Percentiles rank a stretch among this genome's conserved stretches.
Conservation (phyloP, 768 basidiomycete species). For the Rubroboletus satanas region DNA sequence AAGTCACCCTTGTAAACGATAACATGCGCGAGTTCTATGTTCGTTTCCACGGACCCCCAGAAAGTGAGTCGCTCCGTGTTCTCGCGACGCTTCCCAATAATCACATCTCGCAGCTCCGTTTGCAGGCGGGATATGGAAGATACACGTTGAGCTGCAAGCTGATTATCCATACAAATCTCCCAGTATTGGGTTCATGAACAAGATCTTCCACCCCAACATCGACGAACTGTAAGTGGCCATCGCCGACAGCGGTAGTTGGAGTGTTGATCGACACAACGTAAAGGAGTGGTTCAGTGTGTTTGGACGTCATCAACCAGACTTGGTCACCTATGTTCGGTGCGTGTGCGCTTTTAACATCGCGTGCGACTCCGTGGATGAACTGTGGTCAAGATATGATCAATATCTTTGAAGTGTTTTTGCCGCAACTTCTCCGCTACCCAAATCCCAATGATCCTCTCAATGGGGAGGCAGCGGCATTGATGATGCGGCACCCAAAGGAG, state of each 20-base stretch:
- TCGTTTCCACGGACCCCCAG: constrained; percentile 87
- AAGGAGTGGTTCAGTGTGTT: constrained; percentile 95
- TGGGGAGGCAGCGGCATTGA: constrained; percentile 93
- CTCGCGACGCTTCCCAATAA: constrained; percentile 2
- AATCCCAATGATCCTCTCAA: constrained; percentile 98
- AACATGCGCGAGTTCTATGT: constrained; percentile 99
- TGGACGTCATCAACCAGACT: constrained; percentile 98
- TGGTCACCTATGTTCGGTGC: constrained; percentile 99
- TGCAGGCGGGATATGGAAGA: constrained; percentile 98
- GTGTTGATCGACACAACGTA: constrained; percentile 7
- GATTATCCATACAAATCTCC: constrained; percentile 99
- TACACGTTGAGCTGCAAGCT: constrained; percentile 97
- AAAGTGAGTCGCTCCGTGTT: constrained; percentile 61
- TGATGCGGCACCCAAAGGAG: constrained; percentile 96
- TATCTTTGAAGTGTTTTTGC: constrained; percentile 97
- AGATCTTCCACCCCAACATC: constrained; percentile 99
- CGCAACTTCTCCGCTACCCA: constrained; percentile 94
- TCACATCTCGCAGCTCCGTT: constrained; percentile 70
- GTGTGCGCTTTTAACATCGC: constrained; percentile 27
- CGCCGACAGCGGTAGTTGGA: background rate
- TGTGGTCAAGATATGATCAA: constrained; percentile 87
- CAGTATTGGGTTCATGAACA: constrained; percentile 99
- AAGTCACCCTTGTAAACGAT: constrained; percentile 96
- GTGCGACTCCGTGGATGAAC: constrained; percentile 1
- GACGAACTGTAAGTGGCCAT: constrained; percentile 82